Base-by-base conservation (phyloP, 352 stramenopile genomes). In the Poterioochromonas sp. region DNA sequence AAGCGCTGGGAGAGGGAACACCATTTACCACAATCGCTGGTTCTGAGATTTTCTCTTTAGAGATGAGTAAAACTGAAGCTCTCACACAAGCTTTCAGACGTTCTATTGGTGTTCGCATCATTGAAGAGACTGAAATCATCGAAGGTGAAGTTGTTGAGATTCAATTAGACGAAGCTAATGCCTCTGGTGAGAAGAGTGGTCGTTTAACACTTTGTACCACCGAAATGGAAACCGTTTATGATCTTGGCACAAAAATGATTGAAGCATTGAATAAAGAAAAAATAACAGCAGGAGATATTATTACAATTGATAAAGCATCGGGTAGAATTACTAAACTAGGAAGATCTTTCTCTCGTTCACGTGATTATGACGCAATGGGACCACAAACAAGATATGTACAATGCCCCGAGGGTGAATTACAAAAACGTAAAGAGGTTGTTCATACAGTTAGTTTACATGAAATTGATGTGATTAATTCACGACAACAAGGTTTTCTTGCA, bases 181-280 rank as follows among this genome's bases (percentile, higher is more conserved):
- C 84, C 54, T 79, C 49, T 5, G 84, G 81, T 11, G 85, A 89
- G 18, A 93, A 94, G 80, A 90, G 87, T 0, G 95, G 95, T 53
- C 86, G 94, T 32, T 85, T 99, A 49, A 99, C 95, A 44, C 84
- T 99, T 35, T 97, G 95, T 65, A 99, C 95, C 69, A 99, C 96
- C 0, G 96, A 99, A 84, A 99, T 99, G 95, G 95, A 99, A 88
- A 99, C 95, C 0, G 94, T 99, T 29, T 99, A 99, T 84, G 96
- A 99, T 84, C 89, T 99, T 11, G 96, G 96, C 63, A 89, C 90
- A 39, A 99, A 99, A 89, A 99, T 99, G 96, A 99, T 99, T 87
- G 95, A 99, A 82, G 91, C 92, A 74, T 82, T 99, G 40, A 94
- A 93, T n/a, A 98, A 98, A 81, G 94, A 99, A 84, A 98, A 98